Percentiles rank a stretch among this genome's conserved stretches.
These are phyloP conservation scores for Brasenia schreberi DNA, from an alignment of 164 flowering plant species.

Conservation along the genomic window DNA sequence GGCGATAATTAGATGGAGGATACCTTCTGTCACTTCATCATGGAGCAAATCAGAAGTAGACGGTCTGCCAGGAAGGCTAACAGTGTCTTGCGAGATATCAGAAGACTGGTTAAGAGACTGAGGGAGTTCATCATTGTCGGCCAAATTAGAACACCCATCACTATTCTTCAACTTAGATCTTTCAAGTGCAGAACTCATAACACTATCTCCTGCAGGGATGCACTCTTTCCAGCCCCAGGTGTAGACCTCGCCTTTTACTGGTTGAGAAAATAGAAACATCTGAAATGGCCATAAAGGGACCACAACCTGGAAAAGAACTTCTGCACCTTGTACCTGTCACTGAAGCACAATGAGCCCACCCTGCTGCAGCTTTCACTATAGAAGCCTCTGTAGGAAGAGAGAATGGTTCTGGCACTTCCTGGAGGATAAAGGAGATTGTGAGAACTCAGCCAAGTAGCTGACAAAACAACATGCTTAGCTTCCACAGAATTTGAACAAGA, in stretches of 20 bases:
- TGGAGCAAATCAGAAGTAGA: background rate
- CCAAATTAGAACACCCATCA: conserved; percentile 25
- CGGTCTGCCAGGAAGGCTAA: background rate
- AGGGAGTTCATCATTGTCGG: background rate
- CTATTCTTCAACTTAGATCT: conserved; percentile 1
- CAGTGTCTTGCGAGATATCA: background rate
- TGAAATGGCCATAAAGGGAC: background rate
- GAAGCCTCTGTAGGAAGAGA: conserved; percentile 77
- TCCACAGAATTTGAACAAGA: background rate
- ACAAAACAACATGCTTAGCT: background rate
- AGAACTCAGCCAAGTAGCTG: background rate
- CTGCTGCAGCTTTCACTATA: conserved; percentile 76
- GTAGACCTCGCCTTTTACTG: conserved; percentile 73
- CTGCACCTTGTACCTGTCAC: conserved; percentile 48
- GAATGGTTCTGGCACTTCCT: conserved; percentile 95
- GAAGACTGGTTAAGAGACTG: conserved; percentile 5
- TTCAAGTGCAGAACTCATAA: conserved; percentile 38
- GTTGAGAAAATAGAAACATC: background rate
- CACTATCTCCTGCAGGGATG: conserved; percentile 78
- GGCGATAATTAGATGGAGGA: too few species aligned
- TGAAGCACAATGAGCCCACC: conserved; percentile 97
- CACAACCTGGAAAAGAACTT: background rate
- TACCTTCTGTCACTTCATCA: background rate
- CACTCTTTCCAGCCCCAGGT: conserved; percentile 99
- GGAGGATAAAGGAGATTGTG: conserved; percentile 3